Conservation (phyloP, 768 basidiomycete genomes). For the Rhodotorula babjevae region DNA sequence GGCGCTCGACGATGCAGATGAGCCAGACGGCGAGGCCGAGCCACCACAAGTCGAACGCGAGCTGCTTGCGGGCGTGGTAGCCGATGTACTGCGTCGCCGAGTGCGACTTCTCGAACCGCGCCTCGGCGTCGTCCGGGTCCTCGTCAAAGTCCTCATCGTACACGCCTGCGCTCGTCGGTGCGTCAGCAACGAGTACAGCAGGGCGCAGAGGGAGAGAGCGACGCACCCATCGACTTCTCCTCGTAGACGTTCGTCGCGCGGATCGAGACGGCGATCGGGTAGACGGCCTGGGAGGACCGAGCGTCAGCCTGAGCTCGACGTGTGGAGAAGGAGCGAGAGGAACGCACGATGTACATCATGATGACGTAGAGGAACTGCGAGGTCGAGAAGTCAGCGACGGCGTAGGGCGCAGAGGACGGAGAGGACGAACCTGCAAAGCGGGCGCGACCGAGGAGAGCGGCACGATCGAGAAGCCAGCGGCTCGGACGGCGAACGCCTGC, state of each 20-base stretch:
- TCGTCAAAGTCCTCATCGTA: conserved; percentile 40
- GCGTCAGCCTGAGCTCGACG: neutral
- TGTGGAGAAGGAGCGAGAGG: neutral
- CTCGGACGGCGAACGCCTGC: conserved; percentile 72
- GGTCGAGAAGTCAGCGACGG: neutral
- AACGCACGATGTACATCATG: conserved; percentile 82
- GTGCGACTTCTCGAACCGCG: conserved; percentile 29
- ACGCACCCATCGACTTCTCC: conserved; percentile 82
- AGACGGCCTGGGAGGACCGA: conserved; percentile 38
- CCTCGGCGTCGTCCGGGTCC: conserved; percentile 35
- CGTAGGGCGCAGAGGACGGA: no score
- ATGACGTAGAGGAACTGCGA: conserved; percentile 66
- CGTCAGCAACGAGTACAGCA: neutral
- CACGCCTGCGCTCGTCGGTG: conserved; percentile 16
- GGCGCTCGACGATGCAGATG: conserved; percentile 78
- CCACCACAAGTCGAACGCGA: conserved; percentile 99
- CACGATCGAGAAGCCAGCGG: conserved; percentile 81
- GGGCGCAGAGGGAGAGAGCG: no score
- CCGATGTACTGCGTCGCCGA: conserved; percentile 41
- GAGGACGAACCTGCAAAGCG: conserved; percentile 69
- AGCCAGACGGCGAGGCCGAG: conserved; percentile 75
- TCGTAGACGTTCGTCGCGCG: conserved; percentile 75
- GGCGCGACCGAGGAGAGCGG: conserved; percentile 70
- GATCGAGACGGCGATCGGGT: conserved; percentile 56
- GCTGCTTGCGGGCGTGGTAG: conserved; percentile 73